Base-by-base conservation (phyloP, 2,329 filamentous ascomycete genomes). In the Fusarium udum region DNA sequence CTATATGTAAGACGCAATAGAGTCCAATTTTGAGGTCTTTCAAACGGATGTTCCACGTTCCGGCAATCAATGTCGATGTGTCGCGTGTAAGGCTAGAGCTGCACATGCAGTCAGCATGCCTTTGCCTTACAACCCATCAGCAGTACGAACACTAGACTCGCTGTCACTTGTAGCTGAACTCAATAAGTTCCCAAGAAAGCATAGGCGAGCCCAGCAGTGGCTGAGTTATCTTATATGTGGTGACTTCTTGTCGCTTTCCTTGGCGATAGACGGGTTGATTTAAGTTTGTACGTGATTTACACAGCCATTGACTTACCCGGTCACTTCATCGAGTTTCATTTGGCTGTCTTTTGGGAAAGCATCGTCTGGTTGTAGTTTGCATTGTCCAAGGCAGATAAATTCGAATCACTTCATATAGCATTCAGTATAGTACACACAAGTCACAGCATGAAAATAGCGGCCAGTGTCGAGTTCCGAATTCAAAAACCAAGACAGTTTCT, bases 21-120 rank as follows among this genome's bases (percentile, higher is more conserved):
- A 48, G 18, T 37, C 49, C 32, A 26, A 52, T 13, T 26, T 32
- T 75, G 51, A 59, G 60, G 45, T 64, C 53, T 45, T 52, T 15
- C 7, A 37, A 13, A 34, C 51, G 69, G 61, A 37, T 72, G 59
- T 64, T 51, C 55, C 64, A 63, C 49, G 40, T 64, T 72, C 62
- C 67, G 43, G n/a, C 20, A 43, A 28, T 24, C 60, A 28, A 36
- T 39, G 32, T 58, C 22, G 11, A 52, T 36, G 37, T 62, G 61
- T 53, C 28, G 18, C 36, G 48, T 52, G 24, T 56, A 51, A 28
- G 46, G 71, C 46, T 48, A 24, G 36, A 46, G 52, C 7, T 46
- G 15, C 26, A 45, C 32, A 53, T 69, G 40, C 51, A 42, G 61
- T 67, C 70, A 71, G 71, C 53, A 59, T 52, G 26, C 40, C 46